Conservation (phyloP, 1,284 basidiomycete genomes). For the Microstroma glucosiphilum region DNA sequence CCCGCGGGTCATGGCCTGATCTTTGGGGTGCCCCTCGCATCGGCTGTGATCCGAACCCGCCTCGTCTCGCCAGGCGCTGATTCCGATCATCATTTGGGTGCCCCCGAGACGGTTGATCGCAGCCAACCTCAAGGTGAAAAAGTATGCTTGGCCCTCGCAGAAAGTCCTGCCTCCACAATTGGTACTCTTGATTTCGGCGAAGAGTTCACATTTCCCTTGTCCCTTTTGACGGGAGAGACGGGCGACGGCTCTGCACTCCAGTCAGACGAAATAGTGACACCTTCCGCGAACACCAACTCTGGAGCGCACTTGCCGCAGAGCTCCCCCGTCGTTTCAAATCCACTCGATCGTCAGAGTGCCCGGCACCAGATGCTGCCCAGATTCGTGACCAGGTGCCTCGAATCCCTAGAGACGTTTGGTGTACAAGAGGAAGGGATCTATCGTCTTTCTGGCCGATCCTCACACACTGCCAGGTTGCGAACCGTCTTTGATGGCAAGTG, state of each 20-base stretch:
- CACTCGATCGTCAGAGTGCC: constrained; percentile 25
- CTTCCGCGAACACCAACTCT: background rate
- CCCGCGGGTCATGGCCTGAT: background rate
- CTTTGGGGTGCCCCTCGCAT: constrained; percentile 37
- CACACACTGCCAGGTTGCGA: constrained; percentile 40
- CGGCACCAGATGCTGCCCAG: constrained; percentile 31
- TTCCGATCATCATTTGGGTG: background rate
- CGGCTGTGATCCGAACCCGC: constrained; percentile 31
- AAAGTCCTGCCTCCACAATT: constrained; percentile 6
- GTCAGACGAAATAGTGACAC: constrained; percentile 7
- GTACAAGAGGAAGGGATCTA: constrained; percentile 45
- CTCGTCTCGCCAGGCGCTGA: constrained; percentile 9
- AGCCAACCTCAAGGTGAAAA: background rate
- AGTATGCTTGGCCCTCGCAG: constrained; percentile 3
- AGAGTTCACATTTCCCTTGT: constrained; percentile 15
- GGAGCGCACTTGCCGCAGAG: background rate
- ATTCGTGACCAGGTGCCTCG: constrained; percentile 41
- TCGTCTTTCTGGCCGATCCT: constrained; percentile 40
- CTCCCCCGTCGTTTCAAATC: constrained; percentile 15
- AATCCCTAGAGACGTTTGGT: constrained; percentile 43
- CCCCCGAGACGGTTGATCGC: background rate
- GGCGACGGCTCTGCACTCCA: background rate
- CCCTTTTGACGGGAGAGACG: constrained; percentile 16
- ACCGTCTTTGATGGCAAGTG: constrained; percentile 25
- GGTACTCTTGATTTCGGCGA: constrained; percentile 26